A percentile compares a stretch with the other conserved stretches of the same genome.
phyloP scores from a whole-genome alignment of 176 grass and related monocot species.

The Leersia perrieri region DNA sequence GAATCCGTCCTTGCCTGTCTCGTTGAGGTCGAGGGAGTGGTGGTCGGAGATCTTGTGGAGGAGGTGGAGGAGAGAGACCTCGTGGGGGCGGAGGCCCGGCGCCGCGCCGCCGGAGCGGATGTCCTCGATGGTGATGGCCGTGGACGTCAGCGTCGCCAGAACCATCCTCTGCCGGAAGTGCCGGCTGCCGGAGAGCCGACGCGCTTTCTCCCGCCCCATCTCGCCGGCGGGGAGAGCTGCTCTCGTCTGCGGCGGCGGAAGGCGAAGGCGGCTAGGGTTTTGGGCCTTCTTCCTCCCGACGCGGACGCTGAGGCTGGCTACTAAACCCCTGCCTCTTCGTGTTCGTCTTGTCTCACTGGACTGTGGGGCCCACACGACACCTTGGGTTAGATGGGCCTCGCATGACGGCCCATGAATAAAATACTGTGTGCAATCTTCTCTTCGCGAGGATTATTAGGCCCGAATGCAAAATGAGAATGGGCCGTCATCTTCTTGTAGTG shows the following conservation, averaged over 20 bases:
- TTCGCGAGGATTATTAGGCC: background rate
- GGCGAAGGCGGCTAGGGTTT: constrained; percentile 27
- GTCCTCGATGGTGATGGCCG: constrained; percentile 62
- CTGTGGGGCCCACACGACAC: background rate
- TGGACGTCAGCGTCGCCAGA: constrained; percentile 66
- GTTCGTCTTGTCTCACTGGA: background rate
- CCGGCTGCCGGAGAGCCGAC: constrained; percentile 55
- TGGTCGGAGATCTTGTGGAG: constrained; percentile 79
- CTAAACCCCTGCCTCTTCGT: background rate
- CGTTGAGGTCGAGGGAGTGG: constrained; percentile 68
- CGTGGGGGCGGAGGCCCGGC: constrained; percentile 67
- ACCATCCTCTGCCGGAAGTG: constrained; percentile 79
- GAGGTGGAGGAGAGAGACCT: constrained; percentile 82
- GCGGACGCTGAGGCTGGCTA: background rate
- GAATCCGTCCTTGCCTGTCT: constrained; percentile 43
- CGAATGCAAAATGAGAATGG: background rate
- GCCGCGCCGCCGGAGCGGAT: constrained; percentile 62
- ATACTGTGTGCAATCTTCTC: no score
- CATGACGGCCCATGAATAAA: background rate
- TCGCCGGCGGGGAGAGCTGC: background rate
- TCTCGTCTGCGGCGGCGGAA: constrained; percentile 1
- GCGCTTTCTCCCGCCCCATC: constrained; percentile 40
- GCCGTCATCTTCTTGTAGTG: background rate
- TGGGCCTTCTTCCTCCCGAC: background rate
- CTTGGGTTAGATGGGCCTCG: background rate